Percentiles rank a stretch among this genome's conserved stretches.
Evolutionary conservation across 108 stramenopile genomes (phyloP).

Genomic region (Cylindrotheca closterium): DNA sequence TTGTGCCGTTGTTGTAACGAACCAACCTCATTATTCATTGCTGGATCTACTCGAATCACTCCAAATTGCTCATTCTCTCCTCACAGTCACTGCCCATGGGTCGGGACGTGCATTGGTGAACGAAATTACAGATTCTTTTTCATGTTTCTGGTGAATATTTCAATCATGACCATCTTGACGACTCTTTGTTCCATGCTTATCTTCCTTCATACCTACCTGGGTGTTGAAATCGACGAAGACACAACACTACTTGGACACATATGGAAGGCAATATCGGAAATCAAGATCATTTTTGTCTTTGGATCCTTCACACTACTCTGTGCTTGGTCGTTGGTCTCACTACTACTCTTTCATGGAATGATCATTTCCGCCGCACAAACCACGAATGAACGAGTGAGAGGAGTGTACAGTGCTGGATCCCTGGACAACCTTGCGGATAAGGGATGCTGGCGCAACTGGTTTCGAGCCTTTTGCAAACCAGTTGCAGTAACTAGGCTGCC

Average conservation of each 20-base stretch:
- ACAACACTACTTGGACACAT: constrained; percentile 20
- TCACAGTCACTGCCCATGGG: constrained; percentile 89
- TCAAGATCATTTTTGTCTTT: constrained; percentile 61
- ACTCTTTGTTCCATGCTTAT: constrained; percentile 47
- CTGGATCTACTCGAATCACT: not conserved
- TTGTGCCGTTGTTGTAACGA: not conserved
- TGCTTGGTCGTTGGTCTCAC: constrained; percentile 72
- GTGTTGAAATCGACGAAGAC: constrained; percentile 11
- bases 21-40: not conserved
- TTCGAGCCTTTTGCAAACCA: constrained; percentile 37
- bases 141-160: constrained; percentile 63
- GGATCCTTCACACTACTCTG: constrained; percentile 66
- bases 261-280: constrained; percentile 40
- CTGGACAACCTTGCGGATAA: constrained; percentile 56
- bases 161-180: constrained; percentile 50
- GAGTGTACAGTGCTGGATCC: constrained; percentile 61
- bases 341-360: constrained; percentile 74
- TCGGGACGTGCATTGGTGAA: constrained; percentile 94
- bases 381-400: constrained; percentile 82
- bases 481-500: constrained; percentile 31
- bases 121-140: constrained; percentile 90
- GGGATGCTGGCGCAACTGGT: constrained; percentile 78
- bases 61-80: not conserved
- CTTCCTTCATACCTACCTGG: constrained; percentile 39
- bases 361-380: constrained; percentile 80